Evolutionary conservation across 768 basidiomycete genomes (phyloP).

Genomic region (Grammothele lineata): DNA sequence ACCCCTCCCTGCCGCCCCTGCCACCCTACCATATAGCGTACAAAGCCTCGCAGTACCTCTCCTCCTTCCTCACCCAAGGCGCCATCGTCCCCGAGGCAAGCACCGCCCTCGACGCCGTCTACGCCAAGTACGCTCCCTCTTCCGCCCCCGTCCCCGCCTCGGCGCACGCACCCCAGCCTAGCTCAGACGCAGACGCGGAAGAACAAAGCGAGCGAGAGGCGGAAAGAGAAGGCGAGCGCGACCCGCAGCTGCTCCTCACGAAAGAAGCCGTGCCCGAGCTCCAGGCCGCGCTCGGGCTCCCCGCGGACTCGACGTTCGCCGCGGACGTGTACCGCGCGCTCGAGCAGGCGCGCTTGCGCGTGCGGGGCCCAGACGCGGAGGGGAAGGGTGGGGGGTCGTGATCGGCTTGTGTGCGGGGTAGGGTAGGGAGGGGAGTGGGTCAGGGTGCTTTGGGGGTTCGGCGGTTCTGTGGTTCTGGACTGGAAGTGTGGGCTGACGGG

Average conservation of each 20-base stretch:
- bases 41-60: conserved; percentile 65
- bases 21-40: conserved; percentile 46
- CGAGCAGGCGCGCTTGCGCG: conserved; percentile 45
- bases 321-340: conserved; percentile 60
- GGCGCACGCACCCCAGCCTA: background rate
- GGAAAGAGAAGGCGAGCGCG: background rate
- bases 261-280: conserved; percentile 53
- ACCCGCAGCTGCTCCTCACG: conserved; percentile 38
- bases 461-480: no score
- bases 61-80: conserved; percentile 51
- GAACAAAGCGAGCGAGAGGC: background rate
- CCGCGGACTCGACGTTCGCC: conserved; percentile 34
- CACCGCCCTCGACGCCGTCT: conserved; percentile 53
- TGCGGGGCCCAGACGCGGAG: conserved; percentile 8
- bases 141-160: conserved; percentile 4
- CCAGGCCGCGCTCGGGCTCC: conserved; percentile 41
- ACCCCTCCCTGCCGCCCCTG: background rate
- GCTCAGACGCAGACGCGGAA: background rate
- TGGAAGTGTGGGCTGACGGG: no score
- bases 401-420: no score
- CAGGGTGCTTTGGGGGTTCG: no score
- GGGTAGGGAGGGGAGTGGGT: no score
- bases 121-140: conserved; percentile 31
- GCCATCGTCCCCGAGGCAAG: conserved; percentile 55
- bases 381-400: no score